These are phyloP conservation scores for Tephrocybe sp. DNA, from an alignment of 768 basidiomycete genomes.

Conservation along the genomic window DNA sequence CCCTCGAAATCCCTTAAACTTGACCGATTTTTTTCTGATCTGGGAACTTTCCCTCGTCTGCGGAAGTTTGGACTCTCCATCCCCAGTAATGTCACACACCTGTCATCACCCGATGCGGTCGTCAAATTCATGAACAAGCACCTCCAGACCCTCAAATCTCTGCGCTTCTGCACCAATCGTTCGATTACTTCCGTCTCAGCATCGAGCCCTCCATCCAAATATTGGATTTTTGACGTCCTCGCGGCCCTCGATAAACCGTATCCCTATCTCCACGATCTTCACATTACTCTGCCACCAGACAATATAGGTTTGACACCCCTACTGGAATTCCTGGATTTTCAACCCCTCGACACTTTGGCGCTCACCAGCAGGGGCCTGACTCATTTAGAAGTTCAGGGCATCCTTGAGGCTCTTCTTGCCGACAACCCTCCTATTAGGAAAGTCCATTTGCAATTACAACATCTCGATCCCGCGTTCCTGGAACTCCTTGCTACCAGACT, in stretches of 20 bases:
- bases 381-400: constrained; percentile 24
- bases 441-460: constrained; percentile 19
- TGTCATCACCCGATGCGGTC: constrained; percentile 30
- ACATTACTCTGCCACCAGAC: constrained; percentile 37
- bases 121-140: constrained; percentile 35
- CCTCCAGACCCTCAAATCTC: constrained; percentile 27
- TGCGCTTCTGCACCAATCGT: constrained; percentile 34
- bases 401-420: constrained; percentile 23
- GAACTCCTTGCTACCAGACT: constrained; percentile 21
- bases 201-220: constrained; percentile 25
- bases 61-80: constrained; percentile 37
- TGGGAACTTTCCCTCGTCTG: constrained; percentile 38
- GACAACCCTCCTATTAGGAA: constrained; percentile 11
- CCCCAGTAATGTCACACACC: constrained; percentile 42
- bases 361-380: constrained; percentile 35
- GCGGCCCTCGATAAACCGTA: constrained; percentile 25
- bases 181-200: constrained; percentile 19
- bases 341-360: constrained; percentile 28
- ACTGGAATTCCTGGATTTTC: constrained; percentile 26
- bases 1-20: constrained; percentile 38
- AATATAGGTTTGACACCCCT: constrained; percentile 27
- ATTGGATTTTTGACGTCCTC: constrained; percentile 41
- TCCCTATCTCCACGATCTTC: constrained; percentile 28
- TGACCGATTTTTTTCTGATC: constrained; percentile 30
- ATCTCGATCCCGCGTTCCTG: constrained; percentile 23